Evolutionary conservation across 805 yeast species (phyloP).

Genomic region (Starmerella apicola): DNA sequence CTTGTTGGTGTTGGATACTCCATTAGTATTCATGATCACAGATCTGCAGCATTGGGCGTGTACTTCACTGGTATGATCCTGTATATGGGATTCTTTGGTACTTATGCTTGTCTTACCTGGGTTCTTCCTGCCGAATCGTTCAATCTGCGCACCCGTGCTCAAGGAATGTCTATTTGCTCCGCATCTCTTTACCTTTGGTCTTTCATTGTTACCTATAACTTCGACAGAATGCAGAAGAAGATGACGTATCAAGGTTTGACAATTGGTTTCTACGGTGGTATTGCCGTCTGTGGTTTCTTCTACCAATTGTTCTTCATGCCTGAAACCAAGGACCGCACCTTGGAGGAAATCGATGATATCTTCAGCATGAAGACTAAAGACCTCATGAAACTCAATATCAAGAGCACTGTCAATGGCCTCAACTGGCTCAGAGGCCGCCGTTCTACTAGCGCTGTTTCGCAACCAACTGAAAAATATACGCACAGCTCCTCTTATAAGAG

Average conservation of each 20-base stretch:
- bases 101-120: conserved; percentile 57
- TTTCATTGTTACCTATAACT: conserved; percentile 53
- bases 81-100: conserved; percentile 55
- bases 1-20: conserved; percentile 48
- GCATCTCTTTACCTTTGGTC: conserved; percentile 48
- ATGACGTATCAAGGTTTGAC: conserved; percentile 52
- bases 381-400: conserved; percentile 21
- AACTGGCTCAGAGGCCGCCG: conserved; percentile 9
- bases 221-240: conserved; percentile 41
- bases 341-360: conserved; percentile 59
- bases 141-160: conserved; percentile 45
- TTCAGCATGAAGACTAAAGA: conserved; percentile 38
- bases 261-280: conserved; percentile 56
- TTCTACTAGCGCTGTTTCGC: neutral
- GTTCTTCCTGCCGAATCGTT: conserved; percentile 56
- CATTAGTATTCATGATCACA: conserved; percentile 30
- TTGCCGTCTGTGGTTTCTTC: conserved; percentile 41
- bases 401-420: conserved; percentile 2
- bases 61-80: conserved; percentile 51
- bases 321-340: conserved; percentile 58
- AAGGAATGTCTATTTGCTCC: conserved; percentile 51
- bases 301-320: conserved; percentile 43
- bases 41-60: conserved; percentile 43
- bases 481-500: too few relatives aligned
- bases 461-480: too few relatives aligned